A percentile compares a stretch with the other conserved stretches of the same genome.
Evolutionary conservation across 2,329 filamentous ascomycete species (phyloP).

Genomic region (Diaporthe destruens): DNA sequence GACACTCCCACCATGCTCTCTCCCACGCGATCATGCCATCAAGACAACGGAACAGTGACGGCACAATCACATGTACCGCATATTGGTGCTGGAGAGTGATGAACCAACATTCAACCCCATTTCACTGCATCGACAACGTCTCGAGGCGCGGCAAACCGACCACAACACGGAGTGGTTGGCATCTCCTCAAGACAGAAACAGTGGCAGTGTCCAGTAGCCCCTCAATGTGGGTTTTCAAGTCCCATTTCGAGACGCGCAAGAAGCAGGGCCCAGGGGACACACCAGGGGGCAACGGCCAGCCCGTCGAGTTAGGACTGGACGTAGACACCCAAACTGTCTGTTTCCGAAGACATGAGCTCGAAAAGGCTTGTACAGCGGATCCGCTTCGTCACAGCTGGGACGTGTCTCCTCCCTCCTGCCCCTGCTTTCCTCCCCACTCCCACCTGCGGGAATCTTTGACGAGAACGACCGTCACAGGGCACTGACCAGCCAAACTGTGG

Average conservation of each 20-base stretch:
- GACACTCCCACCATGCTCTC: not conserved
- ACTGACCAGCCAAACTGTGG: constrained; percentile 37
- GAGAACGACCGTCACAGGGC: constrained; percentile 38
- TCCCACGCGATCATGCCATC: constrained; percentile 21
- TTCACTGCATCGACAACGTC: constrained; percentile 6
- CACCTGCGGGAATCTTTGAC: constrained; percentile 32
- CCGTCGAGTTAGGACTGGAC: constrained; percentile 26
- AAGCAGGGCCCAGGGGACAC: constrained; percentile 36
- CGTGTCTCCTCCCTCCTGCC: constrained; percentile 30
- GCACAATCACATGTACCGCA: not conserved
- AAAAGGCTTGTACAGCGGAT: constrained; percentile 39
- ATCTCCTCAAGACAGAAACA: constrained; percentile 23
- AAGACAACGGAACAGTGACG: constrained; percentile 33
- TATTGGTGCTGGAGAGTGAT: not conserved
- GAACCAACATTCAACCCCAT: not conserved
- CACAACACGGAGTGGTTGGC: not conserved
- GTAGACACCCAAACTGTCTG: constrained; percentile 16
- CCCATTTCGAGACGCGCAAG: constrained; percentile 36
- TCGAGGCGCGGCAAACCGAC: constrained; percentile 11
- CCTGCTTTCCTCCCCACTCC: constrained; percentile 31
- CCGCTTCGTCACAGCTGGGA: constrained; percentile 35
- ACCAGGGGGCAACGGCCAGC: constrained; percentile 37
- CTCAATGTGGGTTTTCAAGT: constrained; percentile 37
- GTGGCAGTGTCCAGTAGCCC: constrained; percentile 40
- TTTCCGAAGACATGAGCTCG: constrained; percentile 28